Conservation (phyloP, 2,329 filamentous ascomycete species). For the Aspergillus flavus region DNA sequence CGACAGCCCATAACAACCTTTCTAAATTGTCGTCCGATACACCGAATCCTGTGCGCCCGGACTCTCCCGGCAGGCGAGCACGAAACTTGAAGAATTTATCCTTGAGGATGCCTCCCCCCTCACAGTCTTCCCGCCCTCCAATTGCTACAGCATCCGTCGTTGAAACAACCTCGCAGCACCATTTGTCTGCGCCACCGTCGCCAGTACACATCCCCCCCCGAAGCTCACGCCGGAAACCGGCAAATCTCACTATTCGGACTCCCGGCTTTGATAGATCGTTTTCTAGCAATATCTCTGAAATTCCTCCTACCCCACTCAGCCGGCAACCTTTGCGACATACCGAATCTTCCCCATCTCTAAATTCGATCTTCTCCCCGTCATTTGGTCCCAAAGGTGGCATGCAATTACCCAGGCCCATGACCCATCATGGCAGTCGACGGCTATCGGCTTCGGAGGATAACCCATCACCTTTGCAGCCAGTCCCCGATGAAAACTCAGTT, state of each 20-base stretch:
- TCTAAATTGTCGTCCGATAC: slow-evolving; percentile 28
- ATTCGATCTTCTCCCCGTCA: slow-evolving; percentile 55
- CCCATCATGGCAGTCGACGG: slow-evolving; percentile 33
- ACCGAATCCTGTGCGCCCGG: slow-evolving; percentile 43
- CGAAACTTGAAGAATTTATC: slow-evolving; percentile 67
- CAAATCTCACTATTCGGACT: slow-evolving; percentile 63
- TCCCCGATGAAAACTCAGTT: slow-evolving; percentile 30
- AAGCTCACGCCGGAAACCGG: slow-evolving; percentile 58
- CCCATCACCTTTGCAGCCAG: slow-evolving; percentile 28
- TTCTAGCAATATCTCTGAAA: slow-evolving; percentile 51
- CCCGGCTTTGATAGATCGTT: slow-evolving; percentile 54
- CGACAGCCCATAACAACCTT: slow-evolving; percentile 27
- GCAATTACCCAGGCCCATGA: slow-evolving; percentile 48
- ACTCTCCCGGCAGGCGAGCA: slow-evolving; percentile 44
- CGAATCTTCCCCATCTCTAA: slow-evolving; percentile 64
- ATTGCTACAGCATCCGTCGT: slow-evolving; percentile 53
- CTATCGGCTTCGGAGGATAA: slow-evolving; percentile 35
- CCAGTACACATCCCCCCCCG: slow-evolving; percentile 60
- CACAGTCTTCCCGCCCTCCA: slow-evolving; percentile 45
- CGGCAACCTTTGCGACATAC: slow-evolving; percentile 61
- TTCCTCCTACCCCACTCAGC: slow-evolving; percentile 61
- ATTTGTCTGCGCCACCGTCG: slow-evolving; percentile 57
- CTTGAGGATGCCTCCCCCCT: slow-evolving; percentile 58
- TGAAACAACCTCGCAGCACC: slow-evolving; percentile 39
- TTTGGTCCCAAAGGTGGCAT: slow-evolving; percentile 54